Percentiles rank a stretch among this genome's conserved stretches.
Evolutionary conservation across 805 yeast species (phyloP).

Genomic region (Lipomyces mesembrius): DNA sequence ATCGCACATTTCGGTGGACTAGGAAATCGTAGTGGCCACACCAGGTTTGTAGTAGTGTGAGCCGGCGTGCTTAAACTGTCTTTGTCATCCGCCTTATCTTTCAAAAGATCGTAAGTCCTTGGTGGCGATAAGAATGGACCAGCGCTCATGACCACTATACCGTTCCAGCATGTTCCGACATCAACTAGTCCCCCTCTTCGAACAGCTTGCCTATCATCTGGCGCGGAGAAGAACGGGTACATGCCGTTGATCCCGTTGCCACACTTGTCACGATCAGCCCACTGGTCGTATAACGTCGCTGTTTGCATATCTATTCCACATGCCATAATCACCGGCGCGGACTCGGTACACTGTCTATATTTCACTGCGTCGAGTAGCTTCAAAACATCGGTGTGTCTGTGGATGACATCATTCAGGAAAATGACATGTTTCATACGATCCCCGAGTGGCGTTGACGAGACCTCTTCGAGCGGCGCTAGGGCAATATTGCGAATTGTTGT

Average conservation of each 20-base stretch:
- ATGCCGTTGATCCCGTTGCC: conserved; percentile 26
- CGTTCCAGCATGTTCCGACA: conserved; percentile 36
- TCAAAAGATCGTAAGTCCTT: neutral
- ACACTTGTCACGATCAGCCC: conserved; percentile 30
- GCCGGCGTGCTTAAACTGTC: neutral
- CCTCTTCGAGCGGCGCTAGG: conserved; percentile 19
- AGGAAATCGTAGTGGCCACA: conserved; percentile 28
- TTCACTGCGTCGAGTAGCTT: conserved; percentile 16
- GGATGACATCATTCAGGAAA: conserved; percentile 30
- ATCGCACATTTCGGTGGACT: conserved; percentile 26
- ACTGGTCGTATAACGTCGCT: conserved; percentile 31
- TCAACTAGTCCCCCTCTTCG: conserved; percentile 17
- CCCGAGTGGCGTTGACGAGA: conserved; percentile 19
- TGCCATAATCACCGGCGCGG: conserved; percentile 26
- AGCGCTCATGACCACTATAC: conserved; percentile 28
- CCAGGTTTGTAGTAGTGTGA: neutral
- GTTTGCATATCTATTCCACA: conserved; percentile 30
- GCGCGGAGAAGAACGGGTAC: conserved; percentile 20
- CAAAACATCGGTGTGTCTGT: conserved; percentile 27
- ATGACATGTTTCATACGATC: conserved; percentile 15
- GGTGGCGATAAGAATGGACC: conserved; percentile 30
- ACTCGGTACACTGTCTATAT: conserved; percentile 5
- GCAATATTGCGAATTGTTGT: conserved; percentile 30
- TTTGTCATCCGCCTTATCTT: neutral
- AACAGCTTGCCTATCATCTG: conserved; percentile 11